Percentiles rank a stretch among this genome's conserved stretches.
Conservation (phyloP, 106 monocot genomes). For the Alisma plantagoaquatica region DNA sequence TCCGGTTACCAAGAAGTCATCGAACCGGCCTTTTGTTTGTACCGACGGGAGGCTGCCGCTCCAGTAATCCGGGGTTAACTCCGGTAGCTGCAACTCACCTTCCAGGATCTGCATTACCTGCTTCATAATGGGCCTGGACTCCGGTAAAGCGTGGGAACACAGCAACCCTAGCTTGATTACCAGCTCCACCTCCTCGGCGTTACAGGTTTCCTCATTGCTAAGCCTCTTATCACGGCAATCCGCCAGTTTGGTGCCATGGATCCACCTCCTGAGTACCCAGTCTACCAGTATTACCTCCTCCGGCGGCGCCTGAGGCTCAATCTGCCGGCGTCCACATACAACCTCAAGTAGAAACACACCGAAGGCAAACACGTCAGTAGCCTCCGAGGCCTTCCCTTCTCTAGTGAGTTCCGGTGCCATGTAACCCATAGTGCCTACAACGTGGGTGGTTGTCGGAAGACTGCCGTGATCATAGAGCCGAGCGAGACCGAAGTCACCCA, state of each 20-base stretch:
- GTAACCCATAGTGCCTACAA: too few relatives aligned
- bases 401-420: too few relatives aligned
- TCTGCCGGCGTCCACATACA: too few relatives aligned
- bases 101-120: conserved; percentile 9
- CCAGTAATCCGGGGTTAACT: neutral
- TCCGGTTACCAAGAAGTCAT: too few relatives aligned
- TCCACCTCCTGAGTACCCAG: neutral
- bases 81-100: neutral
- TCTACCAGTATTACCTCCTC: too few relatives aligned
- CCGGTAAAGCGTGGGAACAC: conserved; percentile 8
- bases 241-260: neutral
- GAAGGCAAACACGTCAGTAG: too few relatives aligned
- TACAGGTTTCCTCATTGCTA: neutral
- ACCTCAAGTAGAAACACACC: too few relatives aligned
- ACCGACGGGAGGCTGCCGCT: neutral
- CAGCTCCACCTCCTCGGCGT: conserved; percentile 2
- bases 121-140: conserved; percentile 14
- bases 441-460: too few relatives aligned
- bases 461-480: too few relatives aligned
- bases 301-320: neutral
- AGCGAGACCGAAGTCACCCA: too few relatives aligned
- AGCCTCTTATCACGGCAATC: neutral
- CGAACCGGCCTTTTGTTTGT: too few relatives aligned
- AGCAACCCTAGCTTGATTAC: conserved; percentile 13
- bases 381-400: too few relatives aligned